These are phyloP conservation scores for Lotus japonicus DNA, from an alignment of 306 rosid species.

Conservation along the genomic window DNA sequence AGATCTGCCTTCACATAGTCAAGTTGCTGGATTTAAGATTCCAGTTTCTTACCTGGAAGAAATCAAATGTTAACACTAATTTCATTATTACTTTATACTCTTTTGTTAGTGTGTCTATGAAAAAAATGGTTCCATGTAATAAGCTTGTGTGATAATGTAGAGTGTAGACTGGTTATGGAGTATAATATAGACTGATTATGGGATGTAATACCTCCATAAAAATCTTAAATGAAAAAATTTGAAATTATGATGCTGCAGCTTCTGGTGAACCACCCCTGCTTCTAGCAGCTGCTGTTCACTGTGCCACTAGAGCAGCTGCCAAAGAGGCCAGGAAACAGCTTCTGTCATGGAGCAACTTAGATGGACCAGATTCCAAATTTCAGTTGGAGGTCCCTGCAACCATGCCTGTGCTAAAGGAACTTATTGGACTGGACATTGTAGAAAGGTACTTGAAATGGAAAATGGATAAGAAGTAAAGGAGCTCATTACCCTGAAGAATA, in stretches of 20 bases:
- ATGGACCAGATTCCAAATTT: slow-evolving; percentile 33
- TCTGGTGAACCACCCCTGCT: slow-evolving; percentile 93
- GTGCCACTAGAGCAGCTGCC: slow-evolving; percentile 73
- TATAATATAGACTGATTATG: no score
- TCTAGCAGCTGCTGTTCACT: slow-evolving; percentile 74
- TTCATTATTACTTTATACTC: no score
- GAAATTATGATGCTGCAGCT: slow-evolving; percentile 44
- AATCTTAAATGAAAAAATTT: no score
- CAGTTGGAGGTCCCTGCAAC: slow-evolving; percentile 78
- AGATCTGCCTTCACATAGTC: no score
- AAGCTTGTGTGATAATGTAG: no score
- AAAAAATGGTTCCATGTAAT: no score
- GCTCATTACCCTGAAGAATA: neutral
- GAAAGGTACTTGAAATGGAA: slow-evolving; percentile 71
- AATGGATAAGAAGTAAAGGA: slow-evolving; percentile 17
- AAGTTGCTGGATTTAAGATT: no score
- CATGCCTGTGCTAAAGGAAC: slow-evolving; percentile 77
- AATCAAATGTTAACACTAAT: no score
- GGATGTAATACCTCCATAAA: no score
- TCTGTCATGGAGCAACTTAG: slow-evolving; percentile 44
- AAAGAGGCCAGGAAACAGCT: slow-evolving; percentile 69
- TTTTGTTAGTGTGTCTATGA: no score
- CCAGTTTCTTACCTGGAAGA: no score
- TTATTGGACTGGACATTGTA: slow-evolving; percentile 61
- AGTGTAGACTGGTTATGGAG: no score